phyloP scores from a whole-genome alignment of 2,329 filamentous ascomycete genomes.

The Tetracladium maxilliforme region DNA sequence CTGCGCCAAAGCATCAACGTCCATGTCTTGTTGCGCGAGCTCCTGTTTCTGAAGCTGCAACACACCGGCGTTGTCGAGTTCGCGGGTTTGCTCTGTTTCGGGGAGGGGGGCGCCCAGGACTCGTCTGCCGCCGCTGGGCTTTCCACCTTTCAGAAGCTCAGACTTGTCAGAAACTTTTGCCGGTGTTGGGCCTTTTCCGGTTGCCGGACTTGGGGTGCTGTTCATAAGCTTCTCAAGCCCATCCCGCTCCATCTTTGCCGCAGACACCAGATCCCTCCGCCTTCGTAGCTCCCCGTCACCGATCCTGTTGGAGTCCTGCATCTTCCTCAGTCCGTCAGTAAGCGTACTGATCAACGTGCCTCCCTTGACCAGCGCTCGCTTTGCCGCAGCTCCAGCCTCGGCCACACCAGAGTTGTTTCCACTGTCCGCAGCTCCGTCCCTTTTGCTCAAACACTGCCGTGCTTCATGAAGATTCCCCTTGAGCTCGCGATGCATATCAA shows the following conservation, averaged over 20 bases:
- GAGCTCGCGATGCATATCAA: slow-evolving; percentile 62
- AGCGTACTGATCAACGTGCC: slow-evolving; percentile 48
- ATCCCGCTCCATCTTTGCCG: slow-evolving; percentile 60
- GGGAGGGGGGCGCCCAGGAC: slow-evolving; percentile 59
- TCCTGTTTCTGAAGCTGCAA: slow-evolving; percentile 59
- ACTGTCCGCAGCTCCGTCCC: slow-evolving; percentile 50
- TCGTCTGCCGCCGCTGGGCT: slow-evolving; percentile 38
- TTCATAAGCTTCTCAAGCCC: slow-evolving; percentile 57
- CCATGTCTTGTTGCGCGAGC: slow-evolving; percentile 61
- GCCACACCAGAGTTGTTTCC: slow-evolving; percentile 35
- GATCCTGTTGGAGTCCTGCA: slow-evolving; percentile 36
- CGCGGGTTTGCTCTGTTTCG: slow-evolving; percentile 63
- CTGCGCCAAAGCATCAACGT: slow-evolving; percentile 51
- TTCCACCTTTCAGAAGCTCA: slow-evolving; percentile 26
- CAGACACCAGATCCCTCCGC: slow-evolving; percentile 53
- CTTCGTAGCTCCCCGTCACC: slow-evolving; percentile 64
- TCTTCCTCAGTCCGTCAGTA: slow-evolving; percentile 45
- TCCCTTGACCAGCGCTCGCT: slow-evolving; percentile 56
- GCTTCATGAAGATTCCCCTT: slow-evolving; percentile 58
- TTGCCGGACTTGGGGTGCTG: slow-evolving; percentile 7
- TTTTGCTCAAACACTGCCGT: slow-evolving; percentile 45
- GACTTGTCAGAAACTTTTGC: slow-evolving; percentile 21
- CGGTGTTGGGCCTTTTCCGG: slow-evolving; percentile 10
- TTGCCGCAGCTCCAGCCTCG: slow-evolving; percentile 60
- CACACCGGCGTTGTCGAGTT: slow-evolving; percentile 63